These are phyloP conservation scores for Globisporangium recalcitrans DNA, from an alignment of 352 stramenopile species.

Conservation along the genomic window DNA sequence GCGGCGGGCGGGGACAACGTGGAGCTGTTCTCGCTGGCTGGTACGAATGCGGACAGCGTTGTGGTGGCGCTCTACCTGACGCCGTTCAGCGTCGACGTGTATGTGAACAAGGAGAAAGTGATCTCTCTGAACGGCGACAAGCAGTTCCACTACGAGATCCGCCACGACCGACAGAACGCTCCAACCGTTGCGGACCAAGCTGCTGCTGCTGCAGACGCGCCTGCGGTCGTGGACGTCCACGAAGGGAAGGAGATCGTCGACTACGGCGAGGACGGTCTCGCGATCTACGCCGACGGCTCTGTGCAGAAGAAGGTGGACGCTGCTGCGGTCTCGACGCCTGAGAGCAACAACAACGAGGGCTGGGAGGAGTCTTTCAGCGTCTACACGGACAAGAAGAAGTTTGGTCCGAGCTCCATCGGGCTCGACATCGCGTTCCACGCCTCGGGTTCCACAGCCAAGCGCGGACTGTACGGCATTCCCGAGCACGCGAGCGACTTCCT, in stretches of 20 bases:
- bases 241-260: slow-evolving; percentile 92
- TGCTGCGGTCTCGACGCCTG: slow-evolving; percentile 17
- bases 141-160: slow-evolving; percentile 71
- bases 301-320: slow-evolving; percentile 37
- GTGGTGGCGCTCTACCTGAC: slow-evolving; percentile 46
- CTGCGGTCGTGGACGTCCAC: slow-evolving; percentile 60
- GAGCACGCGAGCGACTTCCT: slow-evolving; percentile 95
- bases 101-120: slow-evolving; percentile 52
- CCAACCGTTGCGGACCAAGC: slow-evolving; percentile 20
- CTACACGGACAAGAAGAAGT: slow-evolving; percentile 87
- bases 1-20: slow-evolving; percentile 19
- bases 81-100: slow-evolving; percentile 67
- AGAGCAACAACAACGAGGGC: slow-evolving; percentile 56
- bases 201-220: slow-evolving; percentile 15
- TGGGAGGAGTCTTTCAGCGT: slow-evolving; percentile 95
- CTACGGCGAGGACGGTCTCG: slow-evolving; percentile 97
- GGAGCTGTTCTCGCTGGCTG: slow-evolving; percentile 30
- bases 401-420: slow-evolving; percentile 91
- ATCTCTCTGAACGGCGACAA: slow-evolving; percentile 60
- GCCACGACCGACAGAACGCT: slow-evolving; percentile 59
- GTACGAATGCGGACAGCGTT: slow-evolving; percentile 20
- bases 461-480: slow-evolving; percentile 94
- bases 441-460: slow-evolving; percentile 35
- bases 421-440: slow-evolving; percentile 93
- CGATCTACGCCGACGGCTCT: slow-evolving; percentile 95